Evolutionary conservation across 495 filamentous ascomycete genomes (phyloP), one percentile per base, ranked within the genome.

Genomic region (Aspergillus panamensis): DNA sequence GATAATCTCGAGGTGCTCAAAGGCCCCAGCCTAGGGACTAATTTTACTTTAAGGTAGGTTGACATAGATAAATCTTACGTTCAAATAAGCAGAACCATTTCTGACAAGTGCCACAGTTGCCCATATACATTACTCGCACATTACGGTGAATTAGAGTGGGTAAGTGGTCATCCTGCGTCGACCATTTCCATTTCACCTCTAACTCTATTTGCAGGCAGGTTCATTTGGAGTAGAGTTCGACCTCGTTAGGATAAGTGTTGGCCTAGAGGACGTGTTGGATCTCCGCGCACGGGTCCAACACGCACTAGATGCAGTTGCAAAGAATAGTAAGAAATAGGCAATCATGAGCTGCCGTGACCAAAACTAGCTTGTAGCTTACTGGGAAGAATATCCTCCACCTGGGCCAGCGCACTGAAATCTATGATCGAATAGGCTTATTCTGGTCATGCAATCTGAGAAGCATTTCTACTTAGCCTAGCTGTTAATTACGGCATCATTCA

Each of bases 71-170:
- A 48, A 8, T 8, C 30, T 21, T 25, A 25, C 8, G n/a, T 16
- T 9, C 43, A 55, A n/a, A 21, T 37, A 20, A 21, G 0, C 8
- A 31, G 12, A 6, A 4, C n/a, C 9, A 21, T 53, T 39, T 33
- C 44, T 60, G 19, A 60, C 53, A n/a, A 16, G 35, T 53, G 10
- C 21, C 6, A 0, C 5, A 86, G 84, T 65, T 95, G 85, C 35
- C 94, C 95, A 8, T 98, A 96, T 63, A 90, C 93, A 30, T 72
- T 98, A 14, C 73, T 98, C 25, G 95, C 95, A 20, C 95, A 98
- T 69, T 98, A 94, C 59, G 75, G 82, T 53, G 95, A 98, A 78
- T 69, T 97, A 13, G 90, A 95, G 32, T 98, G 94, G 87, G 85
- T 85, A 77, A 63, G 81, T 74, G 8, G 51, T 48, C 45, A 35